Conservation (phyloP, 306 rosid genomes). For the Acacia acuminata region DNA sequence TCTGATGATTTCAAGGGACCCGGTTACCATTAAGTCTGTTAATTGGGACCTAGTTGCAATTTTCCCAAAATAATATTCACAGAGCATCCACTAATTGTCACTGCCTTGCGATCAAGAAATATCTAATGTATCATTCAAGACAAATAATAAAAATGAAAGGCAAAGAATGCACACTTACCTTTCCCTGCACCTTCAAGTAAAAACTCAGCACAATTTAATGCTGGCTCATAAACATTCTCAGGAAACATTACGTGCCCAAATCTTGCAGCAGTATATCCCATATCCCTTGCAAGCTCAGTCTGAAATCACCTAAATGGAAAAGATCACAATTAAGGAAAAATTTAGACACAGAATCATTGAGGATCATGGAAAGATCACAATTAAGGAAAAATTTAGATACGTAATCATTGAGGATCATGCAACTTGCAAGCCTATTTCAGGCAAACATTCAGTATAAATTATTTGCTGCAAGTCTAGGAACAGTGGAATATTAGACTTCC, state of each 20-base stretch:
- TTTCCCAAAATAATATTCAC: neutral
- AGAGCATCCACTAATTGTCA: slow-evolving; percentile 24
- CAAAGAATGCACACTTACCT: slow-evolving; percentile 46
- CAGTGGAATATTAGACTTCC: neutral
- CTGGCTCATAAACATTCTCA: slow-evolving; percentile 94
- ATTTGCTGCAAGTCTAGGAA: neutral
- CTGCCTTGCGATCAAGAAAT: slow-evolving; percentile 28
- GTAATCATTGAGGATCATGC: slow-evolving; percentile 21
- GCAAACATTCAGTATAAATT: slow-evolving; percentile 16
- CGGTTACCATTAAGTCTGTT: too few species aligned
- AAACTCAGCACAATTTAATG: slow-evolving; percentile 84
- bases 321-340: slow-evolving; percentile 49
- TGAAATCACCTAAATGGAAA: slow-evolving; percentile 81
- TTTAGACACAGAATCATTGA: slow-evolving; percentile 39
- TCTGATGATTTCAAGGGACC: too few species aligned
- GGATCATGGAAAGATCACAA: neutral
- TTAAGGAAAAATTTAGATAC: slow-evolving; percentile 34
- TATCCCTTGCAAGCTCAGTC: slow-evolving; percentile 94
- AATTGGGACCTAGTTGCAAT: too few species aligned
- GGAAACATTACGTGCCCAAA: slow-evolving; percentile 99
- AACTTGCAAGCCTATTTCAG: slow-evolving; percentile 16
- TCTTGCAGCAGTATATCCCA: slow-evolving; percentile 92
- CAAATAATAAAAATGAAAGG: slow-evolving; percentile 19
- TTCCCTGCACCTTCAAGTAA: slow-evolving; percentile 91
- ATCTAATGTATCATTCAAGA: neutral